Evolutionary conservation across 257 asterid genomes (phyloP), one percentile per base, ranked within the genome.

Genomic region (Craterostigma plantagineum): DNA sequence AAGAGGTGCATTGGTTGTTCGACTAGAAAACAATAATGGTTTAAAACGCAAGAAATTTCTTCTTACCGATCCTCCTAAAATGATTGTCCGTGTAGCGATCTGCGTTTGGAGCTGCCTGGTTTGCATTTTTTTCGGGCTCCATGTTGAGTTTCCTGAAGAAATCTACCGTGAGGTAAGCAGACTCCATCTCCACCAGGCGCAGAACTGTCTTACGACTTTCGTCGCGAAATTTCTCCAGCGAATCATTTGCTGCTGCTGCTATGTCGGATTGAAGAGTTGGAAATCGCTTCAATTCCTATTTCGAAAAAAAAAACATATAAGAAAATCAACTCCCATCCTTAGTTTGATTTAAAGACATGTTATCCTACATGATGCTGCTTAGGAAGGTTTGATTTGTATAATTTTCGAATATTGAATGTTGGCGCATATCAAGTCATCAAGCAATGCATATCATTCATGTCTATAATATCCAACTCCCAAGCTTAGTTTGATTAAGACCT

Each of bases 101-200:
- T 33, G 63, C 53, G 53, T 75, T 74, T 56, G 74, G 65, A 36
- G 50, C 63, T 0, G 73, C 1, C 35, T 57, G 49, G 33, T 53
- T 67, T 27, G 68, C 35, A 30, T 51, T 43, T 59, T 75, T 90
- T 75, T 90, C 95, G 10, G 86, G 84, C 47, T 90, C 98, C 36
- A 74, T 49, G 33, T 83, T 91, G 51, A 90, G 72, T 66, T 83
- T 90, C 62, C 94, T 55, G 56, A 90, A 90, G 53, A 83, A 90
- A 40, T 90, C 98, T 27, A 90, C 95, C 33, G 98, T 90, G 50
- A 90, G 75, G 77, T 90, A 90, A 33, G 79, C 58, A 42, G 95
- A 90, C 67, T 90, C 95, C 95, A 90, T 90, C 61, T 90, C 93
- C 48, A 90, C 98, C 63, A 87, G 72, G 36, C 98, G 65, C 57